phyloP scores from a whole-genome alignment of 495 filamentous ascomycete genomes.

The Penicillium manginii region DNA sequence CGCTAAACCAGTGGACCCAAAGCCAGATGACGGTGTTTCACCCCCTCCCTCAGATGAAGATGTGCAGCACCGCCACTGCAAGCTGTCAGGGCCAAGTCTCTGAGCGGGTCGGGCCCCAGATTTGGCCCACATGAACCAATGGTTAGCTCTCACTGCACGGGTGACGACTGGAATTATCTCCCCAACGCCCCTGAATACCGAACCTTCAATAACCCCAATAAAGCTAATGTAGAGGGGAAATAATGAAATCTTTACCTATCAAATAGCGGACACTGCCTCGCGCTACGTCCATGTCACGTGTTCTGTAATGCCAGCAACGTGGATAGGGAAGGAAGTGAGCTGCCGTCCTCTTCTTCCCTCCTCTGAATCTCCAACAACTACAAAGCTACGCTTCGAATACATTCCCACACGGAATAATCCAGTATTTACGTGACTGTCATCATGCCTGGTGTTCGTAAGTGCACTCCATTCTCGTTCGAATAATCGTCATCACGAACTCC shows the following conservation, averaged over 20 bases:
- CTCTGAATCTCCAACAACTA: background rate
- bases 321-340: background rate
- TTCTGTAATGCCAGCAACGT: background rate
- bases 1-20: background rate
- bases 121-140: slow-evolving; percentile 1
- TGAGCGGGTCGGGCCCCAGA: slow-evolving; percentile 6
- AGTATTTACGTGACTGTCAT: background rate
- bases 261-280: background rate
- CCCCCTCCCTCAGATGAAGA: background rate
- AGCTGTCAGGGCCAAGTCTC: slow-evolving; percentile 5
- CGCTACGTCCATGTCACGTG: background rate
- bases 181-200: background rate
- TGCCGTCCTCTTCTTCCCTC: background rate
- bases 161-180: background rate
- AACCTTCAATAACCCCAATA: background rate
- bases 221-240: background rate
- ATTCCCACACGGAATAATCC: background rate
- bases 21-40: background rate
- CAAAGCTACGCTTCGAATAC: background rate
- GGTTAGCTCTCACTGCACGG: slow-evolving; percentile 3
- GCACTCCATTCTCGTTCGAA: background rate
- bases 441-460: slow-evolving; percentile 37
- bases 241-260: background rate
- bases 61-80: slow-evolving; percentile 5
- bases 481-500: background rate